A percentile compares a stretch with the other conserved stretches of the same genome.
phyloP scores from a whole-genome alignment of 2,329 filamentous ascomycete species.

The Didymellaceae sp. region DNA sequence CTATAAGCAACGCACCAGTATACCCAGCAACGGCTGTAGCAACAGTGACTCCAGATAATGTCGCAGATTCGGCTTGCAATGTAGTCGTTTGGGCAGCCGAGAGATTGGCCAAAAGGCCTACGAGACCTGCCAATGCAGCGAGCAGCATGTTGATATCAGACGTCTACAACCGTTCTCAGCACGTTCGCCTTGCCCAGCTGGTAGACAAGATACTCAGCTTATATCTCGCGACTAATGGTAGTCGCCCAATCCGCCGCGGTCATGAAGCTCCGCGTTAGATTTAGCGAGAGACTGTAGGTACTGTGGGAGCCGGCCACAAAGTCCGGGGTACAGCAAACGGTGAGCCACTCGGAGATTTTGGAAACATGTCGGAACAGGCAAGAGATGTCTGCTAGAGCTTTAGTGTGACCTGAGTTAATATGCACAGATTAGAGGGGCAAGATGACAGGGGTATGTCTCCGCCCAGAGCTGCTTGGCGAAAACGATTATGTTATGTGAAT shows the following conservation, averaged over 20 bases:
- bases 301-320: conserved; percentile 2
- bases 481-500: neutral
- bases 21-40: conserved; percentile 51
- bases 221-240: neutral
- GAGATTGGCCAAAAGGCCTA: conserved; percentile 10
- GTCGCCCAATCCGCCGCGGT: conserved; percentile 4
- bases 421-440: conserved; percentile 8
- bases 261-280: neutral
- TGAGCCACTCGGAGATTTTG: conserved; percentile 5
- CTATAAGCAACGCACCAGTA: conserved; percentile 33
- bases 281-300: conserved; percentile 1
- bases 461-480: conserved; percentile 5
- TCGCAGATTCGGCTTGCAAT: conserved; percentile 53
- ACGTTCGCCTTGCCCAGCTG: neutral
- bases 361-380: neutral
- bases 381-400: neutral
- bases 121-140: conserved; percentile 4
- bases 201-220: neutral
- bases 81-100: conserved; percentile 27
- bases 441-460: neutral
- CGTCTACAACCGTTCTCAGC: neutral
- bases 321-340: neutral
- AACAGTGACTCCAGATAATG: conserved; percentile 51
- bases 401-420: conserved; percentile 8
- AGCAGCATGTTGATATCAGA: neutral